Base-by-base conservation (phyloP, 225 moss, liverwort and hornwort genomes). In the Climacium dendroides region DNA sequence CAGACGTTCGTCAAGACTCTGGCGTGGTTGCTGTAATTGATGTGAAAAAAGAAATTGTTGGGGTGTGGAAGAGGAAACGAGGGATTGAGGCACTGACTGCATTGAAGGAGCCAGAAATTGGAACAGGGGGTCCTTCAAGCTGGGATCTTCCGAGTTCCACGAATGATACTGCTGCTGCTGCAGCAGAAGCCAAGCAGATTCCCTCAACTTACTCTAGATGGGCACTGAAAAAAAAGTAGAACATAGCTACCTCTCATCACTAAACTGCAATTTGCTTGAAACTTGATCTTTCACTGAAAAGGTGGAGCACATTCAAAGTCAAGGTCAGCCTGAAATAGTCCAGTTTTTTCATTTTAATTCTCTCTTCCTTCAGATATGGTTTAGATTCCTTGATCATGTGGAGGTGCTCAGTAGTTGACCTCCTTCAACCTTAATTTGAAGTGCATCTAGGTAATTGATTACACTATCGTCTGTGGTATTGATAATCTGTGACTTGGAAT, bases 41-140 rank as follows among this genome's bases (percentile, higher is more conserved):
- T 79, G 89, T 47, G 67, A 85, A 89, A 55, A 95, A 75, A 82
- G 89, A 77, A 41, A 74, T 80, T 70, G 86, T 64, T 78, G 74
- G 86, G 35, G 72, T 90, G 75, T 90, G 89, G 89, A 85, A 90
- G 89, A 85, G 86, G 85, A 88, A 93, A 86, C 86, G 90, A 53
- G 92, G 94, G 84, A 74, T 85, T 80, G 89, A 80, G 87, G 81
- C 90, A 80, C 61, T 94, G 70, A 81, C 83, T n/a, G 64, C 53
- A 7, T 85, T 89, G 57, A 89, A 79, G 59, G 94, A 89, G 45
- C 77, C 92, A 54, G 94, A 96, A 83, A 90, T 98, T 52, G 98
- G 98, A 74, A 87, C 83, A 34, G 98, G 98, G 13, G 96, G 98
- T 1, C 93, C 95, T 50, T 96, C 94, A 58, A 96, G 95, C 67